phyloP scores from a whole-genome alignment of 352 stramenopile genomes.

The Ochromonadaceae sp. region DNA sequence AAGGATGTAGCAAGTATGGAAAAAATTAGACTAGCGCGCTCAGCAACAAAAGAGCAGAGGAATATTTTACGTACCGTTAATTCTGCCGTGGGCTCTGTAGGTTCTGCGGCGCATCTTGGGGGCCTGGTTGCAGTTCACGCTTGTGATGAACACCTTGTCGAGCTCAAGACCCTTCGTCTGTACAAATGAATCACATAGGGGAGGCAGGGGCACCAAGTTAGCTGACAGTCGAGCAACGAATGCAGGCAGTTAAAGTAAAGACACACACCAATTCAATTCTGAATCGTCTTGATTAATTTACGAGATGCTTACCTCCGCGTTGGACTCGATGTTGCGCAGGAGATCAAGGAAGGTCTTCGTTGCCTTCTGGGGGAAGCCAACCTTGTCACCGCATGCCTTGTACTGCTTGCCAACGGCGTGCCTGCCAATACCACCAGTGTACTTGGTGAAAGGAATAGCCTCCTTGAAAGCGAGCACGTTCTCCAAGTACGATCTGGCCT shows the following conservation, averaged over 20 bases:
- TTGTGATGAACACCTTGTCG: constrained; percentile 87
- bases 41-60: too few relatives aligned
- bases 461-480: constrained; percentile 93
- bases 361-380: constrained; percentile 96
- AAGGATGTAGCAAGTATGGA: constrained; percentile 3
- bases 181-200: neutral
- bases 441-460: constrained; percentile 95
- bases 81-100: constrained; percentile 58
- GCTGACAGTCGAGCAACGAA: too few relatives aligned
- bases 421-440: constrained; percentile 91
- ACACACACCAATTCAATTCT: too few relatives aligned
- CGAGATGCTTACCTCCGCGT: constrained; percentile 71
- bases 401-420: constrained; percentile 88
- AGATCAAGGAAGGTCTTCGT: constrained; percentile 95
- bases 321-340: constrained; percentile 94
- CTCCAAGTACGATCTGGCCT: constrained; percentile 86
- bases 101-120: constrained; percentile 95
- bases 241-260: too few relatives aligned
- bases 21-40: neutral
- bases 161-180: constrained; percentile 85
- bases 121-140: constrained; percentile 91
- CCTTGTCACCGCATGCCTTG: constrained; percentile 86
- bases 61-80: constrained; percentile 20
- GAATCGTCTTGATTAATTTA: too few relatives aligned
- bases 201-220: neutral